Evolutionary conservation across 176 grass and related monocot genomes (phyloP), one percentile per base, ranked within the genome.

Genomic region (Carex kokanica): DNA sequence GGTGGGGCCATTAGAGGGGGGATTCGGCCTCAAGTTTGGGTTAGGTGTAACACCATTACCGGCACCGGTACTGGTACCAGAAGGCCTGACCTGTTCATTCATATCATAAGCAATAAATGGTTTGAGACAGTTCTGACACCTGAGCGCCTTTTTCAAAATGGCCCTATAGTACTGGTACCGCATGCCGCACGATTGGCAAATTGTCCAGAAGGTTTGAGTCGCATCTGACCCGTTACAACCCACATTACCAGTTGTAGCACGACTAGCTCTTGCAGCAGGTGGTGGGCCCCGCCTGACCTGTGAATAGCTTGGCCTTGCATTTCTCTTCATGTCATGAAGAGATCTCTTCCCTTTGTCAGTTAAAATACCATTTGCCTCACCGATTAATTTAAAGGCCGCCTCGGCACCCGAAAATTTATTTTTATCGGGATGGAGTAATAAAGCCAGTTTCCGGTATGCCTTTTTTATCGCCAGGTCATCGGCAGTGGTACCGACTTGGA

Each of bases 341-440:
- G 53, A 53, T 14, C 90, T 87, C 80, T 97, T 97, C 51, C 85
- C 82, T 51, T 13, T 75, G 38, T 97, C 92, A 32, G 83, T 89
- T 65, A 97, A 86, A 0, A 82, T 86, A 64, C 82, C 86, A 72
- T 98, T 88, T 73, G 95, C 92, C 89, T 92, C 95, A 69, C 90
- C 90, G 25, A 98, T 86, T 85, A 98, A 87, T 73, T 97, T 97
- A 83, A 97, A 97, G 14, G 94, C 94, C 16, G 92, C 90, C 81
- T 94, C 94, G 81, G 92, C 92, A 73, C 94, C 92, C 27, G 87
- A 55, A 65, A 97, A 94, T 68, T 91, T 90, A 81, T 97, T 97
- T 86, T 94, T 97, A 78, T 97, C 92, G 23, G 90, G 94, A 83
- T 97, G 94, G 36, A 97, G 88, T 74, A 92, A 89, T 83, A 97